Percentiles rank a stretch among this genome's conserved stretches.
Evolutionary conservation across 2,329 filamentous ascomycete species (phyloP).

Genomic region (Claviceps purpurea): DNA sequence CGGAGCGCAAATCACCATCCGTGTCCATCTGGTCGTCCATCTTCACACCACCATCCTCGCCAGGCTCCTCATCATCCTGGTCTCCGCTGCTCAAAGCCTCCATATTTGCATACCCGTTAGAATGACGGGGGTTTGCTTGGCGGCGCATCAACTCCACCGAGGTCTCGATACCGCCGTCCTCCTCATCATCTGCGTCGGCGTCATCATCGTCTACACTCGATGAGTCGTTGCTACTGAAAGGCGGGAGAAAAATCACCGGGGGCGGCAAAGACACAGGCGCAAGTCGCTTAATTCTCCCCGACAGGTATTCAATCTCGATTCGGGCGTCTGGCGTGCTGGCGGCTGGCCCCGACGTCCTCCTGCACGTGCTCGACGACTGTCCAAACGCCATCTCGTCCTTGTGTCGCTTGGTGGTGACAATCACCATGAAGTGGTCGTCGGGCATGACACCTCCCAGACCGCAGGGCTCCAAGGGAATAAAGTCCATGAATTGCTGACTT

Average conservation of each 20-base stretch:
- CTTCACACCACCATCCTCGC: conserved; percentile 15
- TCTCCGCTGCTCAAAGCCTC: conserved; percentile 28
- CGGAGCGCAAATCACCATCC: conserved; percentile 1
- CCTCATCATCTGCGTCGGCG: conserved; percentile 14
- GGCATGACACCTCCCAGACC: conserved; percentile 46
- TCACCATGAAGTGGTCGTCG: conserved; percentile 50
- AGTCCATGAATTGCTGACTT: conserved; percentile 23
- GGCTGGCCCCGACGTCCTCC: conserved; percentile 13
- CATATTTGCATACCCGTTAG: conserved; percentile 27
- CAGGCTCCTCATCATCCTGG: conserved; percentile 27
- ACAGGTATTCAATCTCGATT: conserved; percentile 33
- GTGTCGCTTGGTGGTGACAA: conserved; percentile 36
- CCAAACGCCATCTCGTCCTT: conserved; percentile 7
- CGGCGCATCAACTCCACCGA: conserved; percentile 19
- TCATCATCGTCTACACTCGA: conserved; percentile 21
- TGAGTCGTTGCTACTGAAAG: conserved; percentile 30
- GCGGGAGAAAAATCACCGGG: conserved; percentile 37
- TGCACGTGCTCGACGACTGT: neutral
- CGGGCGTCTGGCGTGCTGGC: conserved; percentile 22
- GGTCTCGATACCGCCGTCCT: conserved; percentile 15
- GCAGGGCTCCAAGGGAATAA: conserved; percentile 37
- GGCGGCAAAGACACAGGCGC: conserved; percentile 37
- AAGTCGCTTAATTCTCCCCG: conserved; percentile 27
- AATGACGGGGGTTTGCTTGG: conserved; percentile 23
- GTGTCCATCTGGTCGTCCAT: conserved; percentile 16